These are phyloP conservation scores for Chrysanthemum lavandulifolium DNA, from an alignment of 129 eudicot genomes.

Conservation along the genomic window DNA sequence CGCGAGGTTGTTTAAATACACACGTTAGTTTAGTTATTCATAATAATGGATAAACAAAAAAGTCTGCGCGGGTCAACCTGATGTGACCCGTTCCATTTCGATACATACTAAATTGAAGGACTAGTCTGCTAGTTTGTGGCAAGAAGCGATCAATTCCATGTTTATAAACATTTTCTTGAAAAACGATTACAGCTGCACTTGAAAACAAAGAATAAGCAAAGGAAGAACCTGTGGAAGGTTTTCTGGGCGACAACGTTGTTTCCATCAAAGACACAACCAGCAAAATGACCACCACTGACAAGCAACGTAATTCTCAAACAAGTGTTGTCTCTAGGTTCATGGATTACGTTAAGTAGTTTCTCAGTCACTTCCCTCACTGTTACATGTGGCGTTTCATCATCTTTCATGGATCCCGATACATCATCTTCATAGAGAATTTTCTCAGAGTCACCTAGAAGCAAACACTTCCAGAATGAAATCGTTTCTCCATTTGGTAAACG, in stretches of 20 bases:
- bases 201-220: slow-evolving; percentile 1
- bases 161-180: background rate
- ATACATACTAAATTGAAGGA: too few species aligned
- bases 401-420: slow-evolving; percentile 23
- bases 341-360: slow-evolving; percentile 45
- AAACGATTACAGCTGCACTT: background rate
- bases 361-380: slow-evolving; percentile 58
- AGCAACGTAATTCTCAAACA: slow-evolving; percentile 68
- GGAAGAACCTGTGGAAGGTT: slow-evolving; percentile 74
- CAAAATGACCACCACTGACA: slow-evolving; percentile 85
- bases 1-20: too few species aligned
- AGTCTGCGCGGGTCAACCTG: too few species aligned
- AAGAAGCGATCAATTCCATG: background rate
- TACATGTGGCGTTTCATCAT: slow-evolving; percentile 29
- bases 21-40: too few species aligned
- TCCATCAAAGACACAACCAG: slow-evolving; percentile 94
- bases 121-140: background rate
- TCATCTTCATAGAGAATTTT: slow-evolving; percentile 43
- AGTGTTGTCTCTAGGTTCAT: slow-evolving; percentile 66
- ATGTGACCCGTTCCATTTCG: background rate
- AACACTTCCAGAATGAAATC: slow-evolving; percentile 59
- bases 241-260: slow-evolving; percentile 70
- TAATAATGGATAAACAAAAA: too few species aligned
- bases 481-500: slow-evolving; percentile 56
- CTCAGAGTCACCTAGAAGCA: slow-evolving; percentile 57